These are phyloP conservation scores for Dictyostelium brefeldianum DNA, from an alignment of 78 protist species.

Conservation along the genomic window DNA sequence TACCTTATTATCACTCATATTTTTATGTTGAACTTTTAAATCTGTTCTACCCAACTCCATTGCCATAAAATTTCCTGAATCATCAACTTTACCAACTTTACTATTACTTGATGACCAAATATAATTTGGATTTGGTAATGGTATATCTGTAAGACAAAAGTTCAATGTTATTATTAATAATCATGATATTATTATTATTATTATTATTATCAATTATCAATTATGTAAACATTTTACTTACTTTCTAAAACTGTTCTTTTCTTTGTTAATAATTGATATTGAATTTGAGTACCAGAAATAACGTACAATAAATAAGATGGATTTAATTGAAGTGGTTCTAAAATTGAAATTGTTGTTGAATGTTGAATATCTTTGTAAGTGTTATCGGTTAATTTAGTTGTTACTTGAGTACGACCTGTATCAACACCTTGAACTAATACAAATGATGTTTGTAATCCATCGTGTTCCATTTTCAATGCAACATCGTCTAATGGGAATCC, in stretches of 20 bases:
- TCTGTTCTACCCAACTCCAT: conserved; percentile 70
- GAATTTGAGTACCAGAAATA: conserved; percentile 77
- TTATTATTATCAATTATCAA: background rate
- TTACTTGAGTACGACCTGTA: conserved; percentile 76
- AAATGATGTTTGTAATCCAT: conserved; percentile 55
- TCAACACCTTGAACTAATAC: conserved; percentile 83
- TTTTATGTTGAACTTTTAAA: conserved; percentile 59
- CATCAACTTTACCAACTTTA: conserved; percentile 65
- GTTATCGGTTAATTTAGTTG: conserved; percentile 34
- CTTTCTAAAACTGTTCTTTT: conserved; percentile 67
- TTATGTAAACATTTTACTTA: conserved; percentile 17
- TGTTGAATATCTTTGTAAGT: conserved; percentile 19
- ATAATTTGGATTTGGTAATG: conserved; percentile 73
- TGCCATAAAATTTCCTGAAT: conserved; percentile 66
- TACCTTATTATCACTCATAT: conserved; percentile 72
- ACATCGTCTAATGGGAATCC: conserved; percentile 37
- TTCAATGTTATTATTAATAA: background rate
- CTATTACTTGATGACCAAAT: conserved; percentile 68
- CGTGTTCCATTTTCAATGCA: conserved; percentile 51
- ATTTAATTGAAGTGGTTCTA: conserved; percentile 81
- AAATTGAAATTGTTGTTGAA: conserved; percentile 62
- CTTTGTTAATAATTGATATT: conserved; percentile 65
- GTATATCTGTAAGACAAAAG: conserved; percentile 24
- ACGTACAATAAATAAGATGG: conserved; percentile 71
- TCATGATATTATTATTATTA: background rate